These are phyloP conservation scores for Saccharomycopsis schoenii DNA, from an alignment of 805 yeast genomes.

Conservation along the genomic window DNA sequence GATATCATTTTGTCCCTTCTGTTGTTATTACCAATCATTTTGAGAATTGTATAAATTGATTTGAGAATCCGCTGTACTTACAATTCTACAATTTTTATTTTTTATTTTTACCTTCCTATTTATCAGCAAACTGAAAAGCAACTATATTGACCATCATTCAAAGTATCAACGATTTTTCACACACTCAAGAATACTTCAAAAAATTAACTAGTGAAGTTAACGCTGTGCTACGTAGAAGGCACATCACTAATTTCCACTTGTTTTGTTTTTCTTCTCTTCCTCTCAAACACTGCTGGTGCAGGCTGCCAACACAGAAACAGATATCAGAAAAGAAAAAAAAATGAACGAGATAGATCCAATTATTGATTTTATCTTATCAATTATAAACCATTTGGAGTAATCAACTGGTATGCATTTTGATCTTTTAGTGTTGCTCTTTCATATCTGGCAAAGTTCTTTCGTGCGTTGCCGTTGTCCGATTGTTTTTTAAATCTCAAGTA, in stretches of 20 bases:
- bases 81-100: no score
- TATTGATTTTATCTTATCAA: neutral
- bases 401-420: neutral
- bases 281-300: neutral
- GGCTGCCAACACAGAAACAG: neutral
- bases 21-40: no score
- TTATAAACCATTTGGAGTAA: neutral
- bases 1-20: no score
- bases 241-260: neutral
- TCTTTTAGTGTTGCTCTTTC: neutral
- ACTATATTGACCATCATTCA: no score
- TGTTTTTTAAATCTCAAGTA: neutral
- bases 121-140: no score
- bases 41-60: neutral
- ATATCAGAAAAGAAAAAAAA: neutral
- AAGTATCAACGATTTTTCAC: no score
- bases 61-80: neutral
- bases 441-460: neutral
- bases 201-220: no score
- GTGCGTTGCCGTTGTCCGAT: no score
- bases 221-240: neutral
- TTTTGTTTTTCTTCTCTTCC: neutral
- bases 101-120: no score
- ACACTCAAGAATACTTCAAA: no score
- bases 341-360: neutral